These are phyloP conservation scores for Diospyros kaki DNA, from an alignment of 148 eudicot genomes.

Conservation along the genomic window DNA sequence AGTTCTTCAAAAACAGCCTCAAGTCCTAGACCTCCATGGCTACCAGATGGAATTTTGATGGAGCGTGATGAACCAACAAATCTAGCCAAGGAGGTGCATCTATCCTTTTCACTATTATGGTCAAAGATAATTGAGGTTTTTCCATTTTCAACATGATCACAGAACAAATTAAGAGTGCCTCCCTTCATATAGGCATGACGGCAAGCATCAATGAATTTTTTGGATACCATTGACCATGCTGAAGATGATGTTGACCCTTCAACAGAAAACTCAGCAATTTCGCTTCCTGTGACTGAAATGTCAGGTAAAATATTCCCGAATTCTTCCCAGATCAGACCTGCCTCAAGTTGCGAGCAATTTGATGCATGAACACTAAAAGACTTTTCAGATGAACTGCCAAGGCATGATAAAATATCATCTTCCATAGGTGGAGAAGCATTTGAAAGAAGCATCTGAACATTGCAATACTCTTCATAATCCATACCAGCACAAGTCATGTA, in stretches of 20 bases:
- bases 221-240: slow-evolving; percentile 50
- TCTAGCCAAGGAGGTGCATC: slow-evolving; percentile 34
- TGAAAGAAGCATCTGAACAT: slow-evolving; percentile 43
- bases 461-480: slow-evolving; percentile 40
- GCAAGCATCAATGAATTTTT: slow-evolving; percentile 46
- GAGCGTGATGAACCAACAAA: slow-evolving; percentile 42
- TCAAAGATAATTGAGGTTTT: slow-evolving; percentile 25
- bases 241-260: slow-evolving; percentile 46
- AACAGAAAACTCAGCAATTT: slow-evolving; percentile 55
- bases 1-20: slow-evolving; percentile 30
- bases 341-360: slow-evolving; percentile 13
- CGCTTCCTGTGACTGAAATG: slow-evolving; percentile 27
- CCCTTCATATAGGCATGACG: slow-evolving; percentile 32
- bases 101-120: slow-evolving; percentile 21
- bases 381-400: slow-evolving; percentile 26
- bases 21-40: slow-evolving; percentile 27
- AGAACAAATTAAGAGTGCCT: slow-evolving; percentile 42
- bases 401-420: slow-evolving; percentile 44
- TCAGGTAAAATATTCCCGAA: slow-evolving; percentile 15
- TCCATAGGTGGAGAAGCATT: slow-evolving; percentile 45
- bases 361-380: slow-evolving; percentile 20
- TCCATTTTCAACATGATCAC: slow-evolving; percentile 52
- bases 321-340: slow-evolving; percentile 11
- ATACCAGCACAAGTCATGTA: slow-evolving; percentile 7
- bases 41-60: slow-evolving; percentile 33